Percentiles rank a stretch among this genome's conserved stretches.
Evolutionary conservation across 768 basidiomycete genomes (phyloP).

Genomic region (Agrocybe praecox): DNA sequence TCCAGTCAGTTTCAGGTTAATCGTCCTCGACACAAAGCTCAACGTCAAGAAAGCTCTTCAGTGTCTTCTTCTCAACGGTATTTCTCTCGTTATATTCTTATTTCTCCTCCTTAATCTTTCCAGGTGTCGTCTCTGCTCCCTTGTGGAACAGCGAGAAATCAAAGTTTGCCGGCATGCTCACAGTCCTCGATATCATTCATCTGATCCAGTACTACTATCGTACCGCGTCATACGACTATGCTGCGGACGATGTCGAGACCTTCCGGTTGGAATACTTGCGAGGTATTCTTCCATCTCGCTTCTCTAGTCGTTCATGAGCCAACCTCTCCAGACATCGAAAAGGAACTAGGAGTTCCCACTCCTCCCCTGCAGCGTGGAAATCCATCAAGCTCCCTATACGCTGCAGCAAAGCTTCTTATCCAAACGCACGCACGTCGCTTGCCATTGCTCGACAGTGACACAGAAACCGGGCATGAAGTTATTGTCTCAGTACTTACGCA

Average conservation of each 20-base stretch:
- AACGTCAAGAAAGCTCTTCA: slow-evolving; percentile 95
- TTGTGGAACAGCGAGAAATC: slow-evolving; percentile 97
- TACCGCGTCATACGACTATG: slow-evolving; percentile 82
- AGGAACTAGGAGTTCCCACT: slow-evolving; percentile 85
- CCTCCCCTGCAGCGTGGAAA: slow-evolving; percentile 91
- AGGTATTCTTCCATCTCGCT: slow-evolving; percentile 52
- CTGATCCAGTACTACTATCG: slow-evolving; percentile 98
- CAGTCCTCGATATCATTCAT: slow-evolving; percentile 98
- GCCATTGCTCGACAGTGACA: slow-evolving; percentile 91
- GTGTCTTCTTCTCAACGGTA: slow-evolving; percentile 83
- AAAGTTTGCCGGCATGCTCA: slow-evolving; percentile 97
- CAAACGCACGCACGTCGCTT: slow-evolving; percentile 94
- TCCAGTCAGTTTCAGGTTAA: slow-evolving; percentile 94
- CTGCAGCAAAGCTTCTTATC: slow-evolving; percentile 88
- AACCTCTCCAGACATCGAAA: slow-evolving; percentile 80
- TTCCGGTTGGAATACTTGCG: slow-evolving; percentile 87
- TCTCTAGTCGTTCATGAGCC: slow-evolving; percentile 5
- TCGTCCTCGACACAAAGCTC: slow-evolving; percentile 94
- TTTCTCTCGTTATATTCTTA: slow-evolving; percentile 5
- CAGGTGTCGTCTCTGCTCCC: slow-evolving; percentile 97
- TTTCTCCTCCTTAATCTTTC: slow-evolving; percentile 6
- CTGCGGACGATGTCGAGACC: slow-evolving; percentile 88
- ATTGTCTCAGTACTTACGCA: slow-evolving; percentile 96
- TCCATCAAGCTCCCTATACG: slow-evolving; percentile 85
- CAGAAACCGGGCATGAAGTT: slow-evolving; percentile 93